These are phyloP conservation scores for Aspergillus ibericus DNA, from an alignment of 2,329 filamentous ascomycete species.

Conservation along the genomic window DNA sequence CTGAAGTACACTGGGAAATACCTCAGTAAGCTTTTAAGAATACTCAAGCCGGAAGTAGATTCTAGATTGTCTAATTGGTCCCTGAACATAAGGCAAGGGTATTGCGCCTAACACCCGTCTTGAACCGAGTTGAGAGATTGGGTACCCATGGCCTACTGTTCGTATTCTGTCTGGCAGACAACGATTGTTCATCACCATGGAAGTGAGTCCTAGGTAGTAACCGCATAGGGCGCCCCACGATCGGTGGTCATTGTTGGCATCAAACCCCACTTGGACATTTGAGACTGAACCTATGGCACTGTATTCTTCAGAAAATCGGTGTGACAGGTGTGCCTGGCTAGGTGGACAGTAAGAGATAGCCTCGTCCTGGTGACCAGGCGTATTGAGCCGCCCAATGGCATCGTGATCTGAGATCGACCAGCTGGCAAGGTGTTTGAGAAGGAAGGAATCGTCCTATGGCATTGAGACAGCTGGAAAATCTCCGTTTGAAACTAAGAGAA, in stretches of 20 bases:
- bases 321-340: background rate
- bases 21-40: background rate
- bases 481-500: background rate
- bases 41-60: background rate
- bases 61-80: background rate
- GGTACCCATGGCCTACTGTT: background rate
- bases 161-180: background rate
- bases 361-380: background rate
- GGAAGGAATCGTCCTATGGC: background rate
- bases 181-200: background rate
- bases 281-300: background rate
- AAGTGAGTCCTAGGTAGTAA: background rate
- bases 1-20: background rate
- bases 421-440: background rate
- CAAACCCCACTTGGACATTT: background rate
- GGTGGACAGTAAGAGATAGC: background rate
- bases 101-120: background rate
- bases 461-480: background rate
- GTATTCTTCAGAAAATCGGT: background rate
- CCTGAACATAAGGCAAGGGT: background rate
- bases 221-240: background rate
- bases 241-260: background rate
- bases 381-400: background rate
- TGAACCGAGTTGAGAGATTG: background rate
- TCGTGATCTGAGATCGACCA: background rate